Conservation (phyloP, 176 grass and related monocot genomes). For the Tillandsia leiboldiana region DNA sequence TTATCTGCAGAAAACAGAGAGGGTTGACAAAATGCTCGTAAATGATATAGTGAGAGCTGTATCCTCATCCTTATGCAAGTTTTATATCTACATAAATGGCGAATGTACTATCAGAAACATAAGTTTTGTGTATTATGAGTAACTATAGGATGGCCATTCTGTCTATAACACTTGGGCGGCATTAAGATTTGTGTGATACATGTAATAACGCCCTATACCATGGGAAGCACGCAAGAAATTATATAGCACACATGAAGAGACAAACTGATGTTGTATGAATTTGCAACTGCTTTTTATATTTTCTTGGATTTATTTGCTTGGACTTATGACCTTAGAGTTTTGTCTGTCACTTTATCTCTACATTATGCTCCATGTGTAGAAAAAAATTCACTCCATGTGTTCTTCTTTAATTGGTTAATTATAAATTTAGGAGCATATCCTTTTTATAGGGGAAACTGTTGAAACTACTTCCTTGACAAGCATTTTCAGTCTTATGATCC, state of each 20-base stretch:
- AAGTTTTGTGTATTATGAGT: neutral
- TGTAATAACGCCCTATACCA: too few relatives aligned
- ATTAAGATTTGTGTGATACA: neutral
- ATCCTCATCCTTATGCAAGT: constrained; percentile 44
- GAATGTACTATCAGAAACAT: neutral
- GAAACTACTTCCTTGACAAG: constrained; percentile 49
- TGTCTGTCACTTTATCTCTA: too few relatives aligned
- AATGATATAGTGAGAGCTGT: constrained; percentile 80
- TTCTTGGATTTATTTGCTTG: too few relatives aligned
- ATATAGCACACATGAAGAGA: too few relatives aligned
- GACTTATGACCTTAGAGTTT: too few relatives aligned
- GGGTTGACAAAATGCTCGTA: constrained; percentile 57
- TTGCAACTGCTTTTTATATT: too few relatives aligned
- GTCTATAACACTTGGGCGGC: neutral
- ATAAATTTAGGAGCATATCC: neutral
- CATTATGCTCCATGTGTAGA: too few relatives aligned
- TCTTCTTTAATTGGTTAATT: too few relatives aligned
- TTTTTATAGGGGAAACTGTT: neutral
- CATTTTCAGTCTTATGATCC: constrained; percentile 89
- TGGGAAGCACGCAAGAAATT: too few relatives aligned
- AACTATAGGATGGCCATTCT: neutral
- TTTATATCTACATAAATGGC: neutral
- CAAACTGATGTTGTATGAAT: too few relatives aligned
- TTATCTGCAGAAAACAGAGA: constrained; percentile 56
- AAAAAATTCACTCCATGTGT: too few relatives aligned